phyloP scores from a whole-genome alignment of 139 green algal genomes.

The Chlamydomonas eustigma region DNA sequence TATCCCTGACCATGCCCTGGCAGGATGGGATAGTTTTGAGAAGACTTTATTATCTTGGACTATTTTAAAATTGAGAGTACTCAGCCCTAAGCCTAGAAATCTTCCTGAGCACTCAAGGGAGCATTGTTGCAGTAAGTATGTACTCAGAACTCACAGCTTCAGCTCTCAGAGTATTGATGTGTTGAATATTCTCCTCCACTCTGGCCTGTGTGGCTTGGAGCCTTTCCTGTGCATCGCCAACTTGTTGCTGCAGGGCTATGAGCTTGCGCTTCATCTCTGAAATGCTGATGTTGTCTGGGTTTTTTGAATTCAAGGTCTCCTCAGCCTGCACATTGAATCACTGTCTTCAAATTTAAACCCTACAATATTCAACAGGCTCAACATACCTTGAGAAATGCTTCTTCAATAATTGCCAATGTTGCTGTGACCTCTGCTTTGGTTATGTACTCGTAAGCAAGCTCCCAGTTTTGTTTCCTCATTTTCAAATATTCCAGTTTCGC shows the following conservation, averaged over 20 bases:
- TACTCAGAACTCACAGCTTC: background rate
- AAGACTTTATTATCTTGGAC: too few relatives aligned
- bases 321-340: conserved; percentile 16
- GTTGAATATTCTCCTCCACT: background rate
- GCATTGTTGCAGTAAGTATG: too few relatives aligned
- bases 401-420: conserved; percentile 74
- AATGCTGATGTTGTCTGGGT: conserved; percentile 49
- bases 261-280: conserved; percentile 62
- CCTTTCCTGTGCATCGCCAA: conserved; percentile 44
- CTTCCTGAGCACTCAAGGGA: too few relatives aligned
- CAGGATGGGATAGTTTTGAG: too few relatives aligned
- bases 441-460: conserved; percentile 72
- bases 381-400: conserved; percentile 64
- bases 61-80: too few relatives aligned
- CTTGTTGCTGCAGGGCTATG: conserved; percentile 29
- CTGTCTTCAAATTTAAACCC: too few relatives aligned
- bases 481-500: conserved; percentile 68
- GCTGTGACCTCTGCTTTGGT: conserved; percentile 60
- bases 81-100: too few relatives aligned
- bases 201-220: conserved; percentile 40
- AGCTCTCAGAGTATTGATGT: background rate
- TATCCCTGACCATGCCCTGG: too few relatives aligned
- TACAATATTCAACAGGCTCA: background rate
- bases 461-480: conserved; percentile 62
- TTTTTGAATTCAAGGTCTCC: conserved; percentile 58